Evolutionary conservation across 139 green algal genomes (phyloP).

Genomic region (Zygnema circumcarinatum): DNA sequence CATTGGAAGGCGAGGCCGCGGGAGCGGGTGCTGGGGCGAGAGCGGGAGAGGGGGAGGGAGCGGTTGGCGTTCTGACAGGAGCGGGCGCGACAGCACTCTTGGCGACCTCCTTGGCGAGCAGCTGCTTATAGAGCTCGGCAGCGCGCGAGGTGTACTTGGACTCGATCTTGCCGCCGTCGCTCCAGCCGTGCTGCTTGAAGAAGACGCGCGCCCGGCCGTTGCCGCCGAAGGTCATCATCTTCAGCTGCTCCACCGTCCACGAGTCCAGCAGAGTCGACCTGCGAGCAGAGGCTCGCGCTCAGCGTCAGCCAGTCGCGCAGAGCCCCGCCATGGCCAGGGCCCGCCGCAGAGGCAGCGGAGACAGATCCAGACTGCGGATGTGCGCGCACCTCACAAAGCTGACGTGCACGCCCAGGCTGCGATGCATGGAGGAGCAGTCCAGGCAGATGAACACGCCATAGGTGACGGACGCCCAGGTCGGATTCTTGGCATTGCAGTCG

Average conservation of each 20-base stretch:
- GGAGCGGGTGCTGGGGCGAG: not conserved
- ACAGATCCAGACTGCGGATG: too few relatives aligned
- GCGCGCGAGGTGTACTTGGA: slow-evolving; percentile 93
- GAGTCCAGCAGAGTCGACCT: slow-evolving; percentile 89
- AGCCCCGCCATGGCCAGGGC: not conserved
- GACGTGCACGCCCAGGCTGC: slow-evolving; percentile 93
- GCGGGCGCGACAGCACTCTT: slow-evolving; percentile 60
- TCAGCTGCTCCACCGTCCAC: slow-evolving; percentile 95
- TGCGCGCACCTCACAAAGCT: slow-evolving; percentile 88
- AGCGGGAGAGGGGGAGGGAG: not conserved
- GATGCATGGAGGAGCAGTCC: slow-evolving; percentile 91
- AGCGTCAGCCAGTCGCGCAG: not conserved
- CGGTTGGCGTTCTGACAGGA: not conserved
- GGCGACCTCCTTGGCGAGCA: slow-evolving; percentile 87
- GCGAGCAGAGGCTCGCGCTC: slow-evolving; percentile 53
- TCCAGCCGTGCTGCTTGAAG: slow-evolving; percentile 98
- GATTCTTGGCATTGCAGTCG: slow-evolving; percentile 95
- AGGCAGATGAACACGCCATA: slow-evolving; percentile 98
- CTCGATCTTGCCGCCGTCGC: slow-evolving; percentile 89
- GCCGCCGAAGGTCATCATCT: slow-evolving; percentile 85
- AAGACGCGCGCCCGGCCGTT: slow-evolving; percentile 88
- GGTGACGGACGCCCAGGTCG: slow-evolving; percentile 92
- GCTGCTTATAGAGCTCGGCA: slow-evolving; percentile 86
- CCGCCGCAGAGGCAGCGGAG: not conserved
- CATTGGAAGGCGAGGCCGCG: not conserved